phyloP scores from a whole-genome alignment of 2,329 filamentous ascomycete genomes.

The Xylaria multiplex region DNA sequence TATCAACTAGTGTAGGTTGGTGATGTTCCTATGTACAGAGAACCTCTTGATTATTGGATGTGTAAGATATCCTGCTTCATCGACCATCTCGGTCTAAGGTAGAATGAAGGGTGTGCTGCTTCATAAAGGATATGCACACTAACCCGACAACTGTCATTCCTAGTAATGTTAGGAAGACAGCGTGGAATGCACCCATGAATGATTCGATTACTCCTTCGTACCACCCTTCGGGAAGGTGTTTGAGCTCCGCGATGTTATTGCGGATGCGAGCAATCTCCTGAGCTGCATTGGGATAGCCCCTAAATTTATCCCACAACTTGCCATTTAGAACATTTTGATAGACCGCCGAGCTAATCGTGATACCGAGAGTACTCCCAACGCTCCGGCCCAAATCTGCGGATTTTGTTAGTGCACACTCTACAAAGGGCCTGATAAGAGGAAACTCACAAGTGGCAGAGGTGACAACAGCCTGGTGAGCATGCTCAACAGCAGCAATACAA shows the following conservation, averaged over 20 bases:
- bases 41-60: too few relatives aligned
- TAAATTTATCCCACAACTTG: constrained; percentile 20
- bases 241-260: constrained; percentile 18
- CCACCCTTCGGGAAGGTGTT: constrained; percentile 19
- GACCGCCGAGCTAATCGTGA: constrained; percentile 20
- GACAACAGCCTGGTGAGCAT: constrained; percentile 27
- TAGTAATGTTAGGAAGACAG: too few relatives aligned
- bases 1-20: too few relatives aligned
- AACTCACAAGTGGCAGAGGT: constrained; percentile 29
- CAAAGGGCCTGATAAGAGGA: too few relatives aligned
- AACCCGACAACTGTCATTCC: too few relatives aligned
- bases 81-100: too few relatives aligned
- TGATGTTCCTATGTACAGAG: too few relatives aligned
- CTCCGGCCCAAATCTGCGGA: constrained; percentile 21
- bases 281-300: constrained; percentile 14
- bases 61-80: too few relatives aligned
- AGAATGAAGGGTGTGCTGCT: too few relatives aligned
- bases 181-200: constrained; percentile 25
- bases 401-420: neutral
- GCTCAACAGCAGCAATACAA: constrained; percentile 25
- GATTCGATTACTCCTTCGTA: constrained; percentile 22
- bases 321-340: constrained; percentile 18
- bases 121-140: too few relatives aligned
- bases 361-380: constrained; percentile 20
- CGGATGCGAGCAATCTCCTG: constrained; percentile 21